Evolutionary conservation across 164 flowering plant genomes (phyloP).

Genomic region (Litsea cubeba): DNA sequence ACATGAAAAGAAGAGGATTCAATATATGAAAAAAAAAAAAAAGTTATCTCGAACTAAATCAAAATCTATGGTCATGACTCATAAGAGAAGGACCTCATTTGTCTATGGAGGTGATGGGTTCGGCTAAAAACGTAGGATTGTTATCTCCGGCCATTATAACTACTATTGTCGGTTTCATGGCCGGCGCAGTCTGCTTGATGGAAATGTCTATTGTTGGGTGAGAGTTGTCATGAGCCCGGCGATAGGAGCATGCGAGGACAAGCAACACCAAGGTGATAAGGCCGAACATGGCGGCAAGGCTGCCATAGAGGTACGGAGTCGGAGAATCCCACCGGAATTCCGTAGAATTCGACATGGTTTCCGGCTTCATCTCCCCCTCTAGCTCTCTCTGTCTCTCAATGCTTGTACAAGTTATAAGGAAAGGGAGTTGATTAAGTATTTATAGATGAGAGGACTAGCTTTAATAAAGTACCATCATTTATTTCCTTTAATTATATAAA

Average conservation of each 20-base stretch:
- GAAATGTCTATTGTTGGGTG: not conserved
- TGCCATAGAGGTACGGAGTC: constrained; percentile 34
- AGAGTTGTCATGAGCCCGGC: constrained; percentile 12
- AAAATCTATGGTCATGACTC: too few species aligned
- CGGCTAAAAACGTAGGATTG: constrained; percentile 40
- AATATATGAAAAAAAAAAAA: too few species aligned
- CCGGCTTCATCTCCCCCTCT: constrained; percentile 17
- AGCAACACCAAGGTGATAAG: constrained; percentile 38
- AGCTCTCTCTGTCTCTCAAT: constrained; percentile 7
- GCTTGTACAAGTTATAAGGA: not conserved
- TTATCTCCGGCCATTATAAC: constrained; percentile 56
- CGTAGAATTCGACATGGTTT: constrained; percentile 4
- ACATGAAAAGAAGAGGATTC: too few species aligned
- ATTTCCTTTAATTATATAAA: too few species aligned
- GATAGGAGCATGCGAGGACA: constrained; percentile 35
- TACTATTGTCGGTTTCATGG: constrained; percentile 29
- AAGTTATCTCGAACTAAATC: too few species aligned
- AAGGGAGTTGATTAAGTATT: not conserved
- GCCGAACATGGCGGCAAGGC: constrained; percentile 20
- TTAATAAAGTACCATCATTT: too few species aligned
- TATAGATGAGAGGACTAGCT: too few species aligned
- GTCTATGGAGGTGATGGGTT: constrained; percentile 16
- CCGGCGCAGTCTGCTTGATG: not conserved
- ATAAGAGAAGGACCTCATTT: too few species aligned
- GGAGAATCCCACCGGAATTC: constrained; percentile 38